Conservation (phyloP, 352 stramenopile genomes). For the Phytophthora sansomeana region DNA sequence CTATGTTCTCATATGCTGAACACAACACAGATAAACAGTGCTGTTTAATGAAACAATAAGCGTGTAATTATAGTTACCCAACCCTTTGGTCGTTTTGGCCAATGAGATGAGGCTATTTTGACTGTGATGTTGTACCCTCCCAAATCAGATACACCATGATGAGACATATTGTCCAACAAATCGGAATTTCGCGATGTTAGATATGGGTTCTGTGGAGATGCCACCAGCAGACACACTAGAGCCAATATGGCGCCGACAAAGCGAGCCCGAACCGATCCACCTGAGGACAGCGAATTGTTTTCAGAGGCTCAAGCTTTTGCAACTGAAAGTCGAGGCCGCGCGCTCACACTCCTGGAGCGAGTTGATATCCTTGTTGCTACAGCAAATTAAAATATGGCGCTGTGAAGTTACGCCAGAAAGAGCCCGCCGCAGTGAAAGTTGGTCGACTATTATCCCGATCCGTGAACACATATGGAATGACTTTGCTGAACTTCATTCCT, state of each 20-base stretch:
- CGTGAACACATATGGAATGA: conserved; percentile 1
- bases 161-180: not conserved
- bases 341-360: not conserved
- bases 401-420: conserved; percentile 5
- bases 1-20: too few species aligned
- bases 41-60: too few species aligned
- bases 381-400: not conserved
- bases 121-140: not conserved
- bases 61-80: too few species aligned
- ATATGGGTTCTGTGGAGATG: not conserved
- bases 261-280: not conserved
- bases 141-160: not conserved
- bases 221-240: not conserved
- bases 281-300: not conserved
- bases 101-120: not conserved
- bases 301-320: not conserved
- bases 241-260: not conserved
- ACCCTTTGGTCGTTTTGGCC: too few species aligned
- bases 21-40: too few species aligned
- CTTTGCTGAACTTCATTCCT: not conserved
- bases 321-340: not conserved
- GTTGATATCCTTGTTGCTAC: conserved; percentile 1
- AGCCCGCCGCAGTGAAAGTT: not conserved
- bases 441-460: not conserved
- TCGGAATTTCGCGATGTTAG: not conserved